Percentiles rank a stretch among this genome's conserved stretches.
Conservation (phyloP, 73 alveolate genomes). For the Paraurostyla sp. region DNA sequence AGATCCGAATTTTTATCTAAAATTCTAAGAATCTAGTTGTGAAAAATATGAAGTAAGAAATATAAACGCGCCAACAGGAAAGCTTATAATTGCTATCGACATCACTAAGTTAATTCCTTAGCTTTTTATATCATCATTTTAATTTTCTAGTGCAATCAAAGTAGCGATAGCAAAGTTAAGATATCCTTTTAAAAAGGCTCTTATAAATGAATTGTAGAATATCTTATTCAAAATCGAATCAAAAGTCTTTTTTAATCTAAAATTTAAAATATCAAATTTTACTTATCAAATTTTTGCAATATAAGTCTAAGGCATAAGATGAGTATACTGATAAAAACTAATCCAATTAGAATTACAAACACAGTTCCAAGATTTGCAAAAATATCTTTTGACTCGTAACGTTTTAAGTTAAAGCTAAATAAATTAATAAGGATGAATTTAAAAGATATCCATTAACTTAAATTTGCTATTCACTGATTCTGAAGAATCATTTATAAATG, state of each 20-base stretch:
- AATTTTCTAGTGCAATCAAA: not conserved
- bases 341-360: too few species aligned
- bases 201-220: not conserved
- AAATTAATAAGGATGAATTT: not conserved
- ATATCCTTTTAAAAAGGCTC: conserved; percentile 38
- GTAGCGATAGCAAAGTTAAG: conserved; percentile 30
- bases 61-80: not conserved
- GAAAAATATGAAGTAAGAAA: not conserved
- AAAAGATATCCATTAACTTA: conserved; percentile 10
- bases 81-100: not conserved
- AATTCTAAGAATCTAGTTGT: not conserved
- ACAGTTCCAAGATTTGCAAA: too few species aligned
- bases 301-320: not conserved
- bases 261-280: not conserved
- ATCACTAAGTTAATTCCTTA: not conserved
- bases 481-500: not conserved
- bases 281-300: not conserved
- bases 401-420: too few species aligned
- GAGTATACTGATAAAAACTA: not conserved
- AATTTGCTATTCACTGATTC: not conserved
- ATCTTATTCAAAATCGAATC: not conserved
- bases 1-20: conserved; percentile 11
- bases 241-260: not conserved
- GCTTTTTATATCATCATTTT: not conserved
- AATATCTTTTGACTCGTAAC: too few species aligned